phyloP scores from a whole-genome alignment of 495 filamentous ascomycete species.

The Neurospora tetraspora region DNA sequence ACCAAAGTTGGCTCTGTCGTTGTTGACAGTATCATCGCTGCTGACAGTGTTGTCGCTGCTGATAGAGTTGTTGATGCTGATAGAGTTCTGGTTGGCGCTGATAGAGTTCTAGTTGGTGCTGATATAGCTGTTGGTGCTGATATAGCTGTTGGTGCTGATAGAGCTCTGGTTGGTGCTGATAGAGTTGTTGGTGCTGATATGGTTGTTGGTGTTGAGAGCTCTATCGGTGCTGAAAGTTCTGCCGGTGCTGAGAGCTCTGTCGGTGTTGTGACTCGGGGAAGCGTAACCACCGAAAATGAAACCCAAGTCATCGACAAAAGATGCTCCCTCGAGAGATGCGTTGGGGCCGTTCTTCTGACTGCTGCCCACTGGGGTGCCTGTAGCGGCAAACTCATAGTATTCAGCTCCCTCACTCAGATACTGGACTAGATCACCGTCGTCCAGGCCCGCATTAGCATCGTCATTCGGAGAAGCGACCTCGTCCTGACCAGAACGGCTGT shows the following conservation, averaged over 20 bases:
- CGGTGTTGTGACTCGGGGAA: not conserved
- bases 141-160: no score
- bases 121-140: no score
- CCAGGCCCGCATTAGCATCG: not conserved
- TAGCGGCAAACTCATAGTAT: not conserved
- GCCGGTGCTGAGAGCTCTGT: no score
- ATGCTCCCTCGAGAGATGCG: not conserved
- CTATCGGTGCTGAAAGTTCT: not conserved
- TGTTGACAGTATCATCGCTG: no score
- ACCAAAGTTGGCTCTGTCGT: not conserved
- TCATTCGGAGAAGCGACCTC: not conserved
- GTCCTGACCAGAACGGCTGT: not conserved
- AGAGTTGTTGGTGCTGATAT: not conserved
- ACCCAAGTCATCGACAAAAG: no score
- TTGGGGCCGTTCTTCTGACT: not conserved
- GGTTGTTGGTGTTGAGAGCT: no score
- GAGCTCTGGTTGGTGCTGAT: not conserved
- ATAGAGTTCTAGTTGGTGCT: no score
- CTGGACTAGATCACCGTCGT: not conserved
- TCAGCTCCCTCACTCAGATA: not conserved
- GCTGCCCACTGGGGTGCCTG: not conserved
- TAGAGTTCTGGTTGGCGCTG: not conserved
- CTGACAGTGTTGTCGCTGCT: not conserved
- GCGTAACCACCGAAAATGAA: not conserved
- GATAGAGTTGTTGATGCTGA: no score